Evolutionary conservation across 2,329 filamentous ascomycete genomes (phyloP), one percentile per base, ranked within the genome.

Genomic region (Venturia effusa): DNA sequence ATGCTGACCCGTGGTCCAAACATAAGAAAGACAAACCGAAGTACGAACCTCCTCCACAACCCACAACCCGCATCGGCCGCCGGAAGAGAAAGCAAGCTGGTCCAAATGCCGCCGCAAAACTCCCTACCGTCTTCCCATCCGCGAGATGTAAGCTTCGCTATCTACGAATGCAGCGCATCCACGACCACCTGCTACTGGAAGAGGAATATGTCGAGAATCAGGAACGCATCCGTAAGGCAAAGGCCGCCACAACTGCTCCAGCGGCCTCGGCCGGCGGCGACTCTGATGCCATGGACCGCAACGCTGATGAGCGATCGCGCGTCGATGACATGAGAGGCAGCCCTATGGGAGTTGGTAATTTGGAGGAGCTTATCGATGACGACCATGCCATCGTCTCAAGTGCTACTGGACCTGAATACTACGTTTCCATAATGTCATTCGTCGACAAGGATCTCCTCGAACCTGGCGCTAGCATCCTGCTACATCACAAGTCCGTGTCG

Each of bases 121-220:
- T 99, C 32, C 94, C 94, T 37, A 86, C 90, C 69, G 87, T 99
- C 74, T 97, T 90, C 75, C 94, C 94, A 64, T 97, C 92, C 61
- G 94, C 93, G 70, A 87, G 94, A 82, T 99, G 94, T 84, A 99
- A 99, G 82, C 84, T 99, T 70, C 88, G 93, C 70, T 91, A 97
- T 68, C 85, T 99, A 66, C 90, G 94, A 71, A 97, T 99, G 94
- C 94, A 99, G 80, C 88, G 94, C 73, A 92, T 97, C 71, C 95
- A 99, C 81, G 94, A 99, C 75, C 94, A 99, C 74, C 83, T 99
- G 66, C 81, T 99, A 67, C 85, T 99, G 37, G 94, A 99, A 76
- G 94, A 99, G 75, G 94, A 99, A 78, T 99, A 96, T 69, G 94
- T 99, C 67, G 93, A 97, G 81, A 99, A 99, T 76, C 94, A 99